A percentile compares a stretch with the other conserved stretches of the same genome.
These are phyloP conservation scores for Medicago ruthenica DNA, from an alignment of 306 rosid genomes.

Conservation along the genomic window DNA sequence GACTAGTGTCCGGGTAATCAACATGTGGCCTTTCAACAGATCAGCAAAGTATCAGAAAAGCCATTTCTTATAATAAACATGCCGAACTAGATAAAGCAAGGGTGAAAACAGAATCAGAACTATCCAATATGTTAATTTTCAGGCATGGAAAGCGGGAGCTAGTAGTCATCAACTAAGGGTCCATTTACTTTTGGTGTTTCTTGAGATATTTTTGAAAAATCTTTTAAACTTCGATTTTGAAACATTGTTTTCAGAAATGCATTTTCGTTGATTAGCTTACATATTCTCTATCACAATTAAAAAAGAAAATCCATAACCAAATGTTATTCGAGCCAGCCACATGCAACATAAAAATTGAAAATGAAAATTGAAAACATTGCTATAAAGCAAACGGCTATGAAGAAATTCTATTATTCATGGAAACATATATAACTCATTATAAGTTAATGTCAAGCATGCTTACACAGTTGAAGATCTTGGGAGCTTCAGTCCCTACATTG, in stretches of 20 bases:
- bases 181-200: neutral
- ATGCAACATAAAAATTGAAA: too few relatives aligned
- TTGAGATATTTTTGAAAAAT: neutral
- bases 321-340: neutral
- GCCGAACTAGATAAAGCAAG: neutral
- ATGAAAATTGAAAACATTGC: neutral
- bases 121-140: neutral
- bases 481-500: conserved; percentile 90
- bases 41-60: neutral
- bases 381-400: neutral
- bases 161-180: neutral
- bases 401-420: neutral
- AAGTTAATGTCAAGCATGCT: conserved; percentile 44
- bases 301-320: neutral
- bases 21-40: neutral
- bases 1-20: neutral
- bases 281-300: neutral
- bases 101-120: conserved; percentile 20
- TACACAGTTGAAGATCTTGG: conserved; percentile 89
- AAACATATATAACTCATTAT: neutral
- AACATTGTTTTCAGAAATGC: neutral
- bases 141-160: too few relatives aligned
- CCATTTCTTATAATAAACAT: neutral
- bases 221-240: neutral
- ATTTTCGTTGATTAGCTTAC: neutral